Base-by-base conservation (phyloP, 768 basidiomycete species). In the Serendipita indica region DNA sequence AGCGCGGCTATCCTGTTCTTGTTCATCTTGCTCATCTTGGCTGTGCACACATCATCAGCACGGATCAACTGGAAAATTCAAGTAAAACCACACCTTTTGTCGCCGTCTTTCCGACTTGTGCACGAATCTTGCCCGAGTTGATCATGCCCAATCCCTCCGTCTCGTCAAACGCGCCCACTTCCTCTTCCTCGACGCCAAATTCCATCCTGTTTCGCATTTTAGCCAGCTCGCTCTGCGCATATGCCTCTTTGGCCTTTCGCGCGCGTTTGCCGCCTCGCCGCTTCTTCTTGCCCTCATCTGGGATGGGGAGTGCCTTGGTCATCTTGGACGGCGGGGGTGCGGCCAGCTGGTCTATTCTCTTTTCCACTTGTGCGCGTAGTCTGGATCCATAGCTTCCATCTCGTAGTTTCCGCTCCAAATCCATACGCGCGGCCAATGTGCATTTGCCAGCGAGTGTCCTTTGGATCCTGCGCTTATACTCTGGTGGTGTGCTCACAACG, bases 101-200 rank as follows among this genome's bases (percentile, higher is more conserved):
- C 73, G 90, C 90, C 39, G 85, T 79, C 68, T 98, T 93, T 57
- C 86, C 91, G 56, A 82, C 69, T 28, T 84, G 84, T 12, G 91
- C 91, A 58, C 96, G 77, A 57, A 99, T 86, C 69, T 90, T 89
- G 22, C 96, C 96, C 3, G 85, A 83, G 16, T 81, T 75, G 62
- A 98, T 89, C 93, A 99, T 98, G 61, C 96, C 96, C 68, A 98
- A 70, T 3, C 96, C 96, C 74, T 90, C 89, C n/a, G 92, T 93
- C 73, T 97, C 84, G 72, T 96, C 96, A 64, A 90, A 93, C 32
- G 92, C 89, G 16, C 92, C 94, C 41, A 93, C 87, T 69, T 99
- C 96, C 66, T 93, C 85, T 67, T 98, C 96, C 1, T 84, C 86
- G 70, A 94, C 84, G 39, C 94, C 96, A 65, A 99, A 98, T 58